A percentile compares a stretch with the other conserved stretches of the same genome.
Evolutionary conservation across 768 basidiomycete genomes (phyloP).

Genomic region (Tylopilus sp.): DNA sequence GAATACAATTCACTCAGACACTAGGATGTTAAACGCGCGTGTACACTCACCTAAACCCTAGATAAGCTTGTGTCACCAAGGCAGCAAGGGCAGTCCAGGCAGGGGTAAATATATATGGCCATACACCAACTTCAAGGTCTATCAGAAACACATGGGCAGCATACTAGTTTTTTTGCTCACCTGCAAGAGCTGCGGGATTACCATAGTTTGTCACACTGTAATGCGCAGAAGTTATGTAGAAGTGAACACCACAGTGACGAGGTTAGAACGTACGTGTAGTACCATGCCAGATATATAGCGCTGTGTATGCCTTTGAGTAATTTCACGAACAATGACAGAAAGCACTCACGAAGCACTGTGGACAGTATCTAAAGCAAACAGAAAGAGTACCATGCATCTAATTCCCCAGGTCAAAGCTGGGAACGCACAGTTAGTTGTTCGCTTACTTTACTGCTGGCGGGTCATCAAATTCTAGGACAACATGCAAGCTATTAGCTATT

Average conservation of each 20-base stretch:
- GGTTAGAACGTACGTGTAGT: not conserved
- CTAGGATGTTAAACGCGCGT: not conserved
- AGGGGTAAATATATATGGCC: not conserved
- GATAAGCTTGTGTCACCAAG: not conserved
- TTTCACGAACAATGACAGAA: not conserved
- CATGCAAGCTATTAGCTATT: not conserved
- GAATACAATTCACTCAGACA: not conserved
- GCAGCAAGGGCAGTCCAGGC: not conserved
- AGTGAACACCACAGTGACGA: too few relatives aligned
- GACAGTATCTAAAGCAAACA: not conserved
- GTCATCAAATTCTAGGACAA: not conserved
- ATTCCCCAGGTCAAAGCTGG: too few relatives aligned
- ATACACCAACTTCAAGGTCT: not conserved
- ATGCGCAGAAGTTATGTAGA: not conserved
- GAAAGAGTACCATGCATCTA: not conserved
- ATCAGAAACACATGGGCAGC: too few relatives aligned
- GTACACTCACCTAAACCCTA: not conserved
- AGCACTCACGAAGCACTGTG: not conserved
- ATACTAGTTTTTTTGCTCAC: not conserved
- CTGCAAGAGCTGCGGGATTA: not conserved
- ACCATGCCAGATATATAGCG: not conserved
- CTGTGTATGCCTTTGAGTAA: not conserved
- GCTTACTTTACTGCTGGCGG: not conserved
- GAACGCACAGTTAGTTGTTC: too few relatives aligned
- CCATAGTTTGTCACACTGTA: not conserved